Conservation (phyloP, 2,329 filamentous ascomycete species). For the Fusarium sacchari region DNA sequence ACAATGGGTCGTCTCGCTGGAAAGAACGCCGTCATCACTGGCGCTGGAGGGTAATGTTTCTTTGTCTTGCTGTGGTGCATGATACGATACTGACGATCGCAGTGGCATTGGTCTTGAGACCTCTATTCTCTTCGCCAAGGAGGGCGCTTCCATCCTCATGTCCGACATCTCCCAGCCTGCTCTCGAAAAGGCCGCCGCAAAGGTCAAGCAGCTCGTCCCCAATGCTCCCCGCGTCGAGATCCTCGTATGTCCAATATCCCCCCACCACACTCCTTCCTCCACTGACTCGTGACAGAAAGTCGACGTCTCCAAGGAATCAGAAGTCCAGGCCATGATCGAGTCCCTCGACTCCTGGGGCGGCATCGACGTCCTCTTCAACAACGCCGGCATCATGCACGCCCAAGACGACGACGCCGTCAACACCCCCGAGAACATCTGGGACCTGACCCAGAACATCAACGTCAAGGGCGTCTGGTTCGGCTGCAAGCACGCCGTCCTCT, state of each 20-base stretch:
- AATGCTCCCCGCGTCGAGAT: conserved; percentile 71
- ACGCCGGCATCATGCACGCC: conserved; percentile 95
- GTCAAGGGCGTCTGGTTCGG: conserved; percentile 99
- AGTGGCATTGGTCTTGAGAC: conserved; percentile 96
- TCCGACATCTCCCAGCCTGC: conserved; percentile 84
- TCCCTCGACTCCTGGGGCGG: conserved; percentile 85
- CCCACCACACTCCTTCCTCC: no score
- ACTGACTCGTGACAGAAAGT: conserved; percentile 50
- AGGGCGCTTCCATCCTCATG: conserved; percentile 88
- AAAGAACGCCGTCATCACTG: conserved; percentile 79
- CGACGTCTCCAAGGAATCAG: conserved; percentile 87
- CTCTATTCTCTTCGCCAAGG: conserved; percentile 85
- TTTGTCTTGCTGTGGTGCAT: not conserved
- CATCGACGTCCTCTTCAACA: conserved; percentile 94
- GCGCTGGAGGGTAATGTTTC: conserved; percentile 81
- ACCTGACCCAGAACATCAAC: conserved; percentile 92
- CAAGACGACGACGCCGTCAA: conserved; percentile 81
- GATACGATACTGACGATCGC: conserved; percentile 17
- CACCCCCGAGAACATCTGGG: conserved; percentile 92
- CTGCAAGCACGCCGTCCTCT: conserved; percentile 88
- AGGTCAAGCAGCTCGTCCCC: conserved; percentile 78
- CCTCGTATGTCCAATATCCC: conserved; percentile 49
- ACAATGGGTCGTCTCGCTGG: conserved; percentile 62
- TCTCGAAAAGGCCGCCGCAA: conserved; percentile 79
- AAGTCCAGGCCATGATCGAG: conserved; percentile 80